Base-by-base conservation (phyloP, 306 rosid genomes). In the Pachyrhizus erosus region DNA sequence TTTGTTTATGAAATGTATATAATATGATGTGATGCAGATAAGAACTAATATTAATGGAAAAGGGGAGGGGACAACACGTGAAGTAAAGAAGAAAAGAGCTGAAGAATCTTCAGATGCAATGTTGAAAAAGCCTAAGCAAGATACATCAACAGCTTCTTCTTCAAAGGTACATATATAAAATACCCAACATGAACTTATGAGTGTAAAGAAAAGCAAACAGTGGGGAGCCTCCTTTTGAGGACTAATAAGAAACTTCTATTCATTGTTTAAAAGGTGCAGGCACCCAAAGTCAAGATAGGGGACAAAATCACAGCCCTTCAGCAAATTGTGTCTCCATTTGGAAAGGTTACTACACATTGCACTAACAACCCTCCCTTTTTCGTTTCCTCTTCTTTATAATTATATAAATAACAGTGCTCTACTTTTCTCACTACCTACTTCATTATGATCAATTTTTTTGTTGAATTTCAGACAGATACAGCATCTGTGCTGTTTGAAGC, bases 311-410 rank as follows among this genome's bases (percentile, higher is more conserved):
- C 98, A 40, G 87, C 96, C 76, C 98, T 96, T 85, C 99, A 96
- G 79, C 99, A 93, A 89, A 96, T 96, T 76, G 99, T 96, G 83
- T 93, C 99, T 81, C 99, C 99, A 51, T 96, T 96, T 83, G 99
- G 99, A 89, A 96, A 96, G 98, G 99, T 96, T 40, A 54, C 81
- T 72, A 43, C 73, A 18, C 73, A 82, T 64, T 72, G 86, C 82
- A 83, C 84, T 68, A 61, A 49, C 76, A 20, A 20, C 26, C 4
- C 26, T 14, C 52, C 24, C 49, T 73, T 3, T 62, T 82, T 64
- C 26, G 5, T 26, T 31, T 46, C 12, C 26, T 52, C 21, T 29
- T 65, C 23, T 49, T 66, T 67, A 37, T 78, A 26, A 71, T 66
- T 69, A 70, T 52, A 5, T 79, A 67, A 77, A 69, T 83, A 39